Conservation (phyloP, 2,329 filamentous ascomycete species). For the Neofusicoccum cordaticola region DNA sequence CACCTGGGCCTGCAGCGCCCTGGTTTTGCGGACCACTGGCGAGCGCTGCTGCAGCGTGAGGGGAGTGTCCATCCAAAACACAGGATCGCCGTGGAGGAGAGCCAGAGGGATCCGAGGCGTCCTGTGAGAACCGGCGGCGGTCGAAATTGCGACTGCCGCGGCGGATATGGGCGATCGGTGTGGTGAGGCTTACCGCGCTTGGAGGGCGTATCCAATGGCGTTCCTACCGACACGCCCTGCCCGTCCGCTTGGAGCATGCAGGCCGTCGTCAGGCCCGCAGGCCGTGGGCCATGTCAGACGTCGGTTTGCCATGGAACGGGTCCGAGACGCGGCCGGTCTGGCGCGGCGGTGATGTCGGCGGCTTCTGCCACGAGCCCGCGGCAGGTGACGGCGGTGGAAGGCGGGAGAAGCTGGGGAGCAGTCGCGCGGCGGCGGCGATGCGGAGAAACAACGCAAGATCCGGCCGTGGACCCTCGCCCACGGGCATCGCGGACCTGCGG, state of each 20-base stretch:
- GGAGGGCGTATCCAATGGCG: constrained; percentile 6
- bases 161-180: neutral
- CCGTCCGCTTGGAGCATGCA: neutral
- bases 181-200: constrained; percentile 10
- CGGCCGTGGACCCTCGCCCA: neutral
- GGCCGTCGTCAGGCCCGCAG: constrained; percentile 8
- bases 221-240: neutral
- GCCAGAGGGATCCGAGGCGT: neutral
- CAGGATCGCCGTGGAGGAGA: constrained; percentile 2
- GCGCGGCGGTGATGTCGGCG: neutral
- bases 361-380: neutral
- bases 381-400: neutral
- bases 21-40: neutral
- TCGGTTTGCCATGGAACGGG: neutral
- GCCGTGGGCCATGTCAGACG: constrained; percentile 1
- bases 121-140: constrained; percentile 1
- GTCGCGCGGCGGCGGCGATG: constrained; percentile 1
- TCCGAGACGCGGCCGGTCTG: neutral
- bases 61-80: neutral
- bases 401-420: neutral
- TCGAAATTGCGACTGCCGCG: neutral
- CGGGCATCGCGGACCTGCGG: constrained; percentile 12
- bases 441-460: constrained; percentile 8
- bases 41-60: neutral
- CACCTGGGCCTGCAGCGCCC: constrained; percentile 8